A percentile compares a stretch with the other conserved stretches of the same genome.
Evolutionary conservation across 2,329 filamentous ascomycete species (phyloP).

Genomic region (Colletotrichum echinochloae): DNA sequence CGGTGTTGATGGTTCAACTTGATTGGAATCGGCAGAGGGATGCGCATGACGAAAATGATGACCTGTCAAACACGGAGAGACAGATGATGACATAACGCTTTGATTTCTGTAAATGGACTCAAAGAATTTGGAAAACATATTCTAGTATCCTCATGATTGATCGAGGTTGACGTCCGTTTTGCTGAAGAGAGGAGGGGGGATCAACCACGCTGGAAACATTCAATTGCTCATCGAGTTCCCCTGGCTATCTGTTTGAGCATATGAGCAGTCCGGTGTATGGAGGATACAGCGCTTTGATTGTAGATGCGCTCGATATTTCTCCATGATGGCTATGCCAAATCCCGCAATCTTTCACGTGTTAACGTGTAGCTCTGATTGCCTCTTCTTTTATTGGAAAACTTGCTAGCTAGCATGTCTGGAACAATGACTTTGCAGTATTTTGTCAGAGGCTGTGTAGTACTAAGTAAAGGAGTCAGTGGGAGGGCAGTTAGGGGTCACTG

Average conservation of each 20-base stretch:
- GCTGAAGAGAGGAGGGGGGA: background rate
- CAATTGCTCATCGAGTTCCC: background rate
- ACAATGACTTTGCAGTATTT: too few relatives aligned
- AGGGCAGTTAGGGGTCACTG: too few relatives aligned
- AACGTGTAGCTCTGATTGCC: background rate
- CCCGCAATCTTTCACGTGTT: background rate
- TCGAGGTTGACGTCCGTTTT: background rate
- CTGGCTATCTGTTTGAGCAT: background rate
- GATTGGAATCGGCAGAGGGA: background rate
- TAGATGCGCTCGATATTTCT: too few relatives aligned
- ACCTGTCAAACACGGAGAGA: background rate
- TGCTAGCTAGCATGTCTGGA: too few relatives aligned
- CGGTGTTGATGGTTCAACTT: background rate
- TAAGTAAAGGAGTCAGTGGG: too few relatives aligned
- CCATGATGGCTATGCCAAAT: background rate
- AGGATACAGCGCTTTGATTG: too few relatives aligned
- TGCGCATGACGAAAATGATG: background rate
- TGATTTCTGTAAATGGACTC: background rate
- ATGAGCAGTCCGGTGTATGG: too few relatives aligned
- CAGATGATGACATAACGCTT: background rate
- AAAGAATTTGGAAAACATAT: fast-evolving
- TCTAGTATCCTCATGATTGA: background rate
- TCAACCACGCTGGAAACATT: background rate
- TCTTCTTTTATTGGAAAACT: too few relatives aligned
- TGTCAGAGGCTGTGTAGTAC: too few relatives aligned